phyloP scores from a whole-genome alignment of 768 basidiomycete species.

The Boletales sp. region DNA sequence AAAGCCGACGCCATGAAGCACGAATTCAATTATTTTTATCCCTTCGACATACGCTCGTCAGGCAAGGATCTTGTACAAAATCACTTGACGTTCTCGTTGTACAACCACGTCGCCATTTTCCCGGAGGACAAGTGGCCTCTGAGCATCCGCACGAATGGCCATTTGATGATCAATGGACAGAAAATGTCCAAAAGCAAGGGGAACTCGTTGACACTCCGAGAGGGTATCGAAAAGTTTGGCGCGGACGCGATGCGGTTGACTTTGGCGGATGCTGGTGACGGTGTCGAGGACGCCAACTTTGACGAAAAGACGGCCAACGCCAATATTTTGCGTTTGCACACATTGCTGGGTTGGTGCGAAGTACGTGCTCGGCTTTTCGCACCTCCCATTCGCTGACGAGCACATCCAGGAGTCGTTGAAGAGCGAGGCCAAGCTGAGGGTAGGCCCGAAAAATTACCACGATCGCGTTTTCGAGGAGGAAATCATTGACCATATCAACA shows the following conservation, averaged over 20 bases:
- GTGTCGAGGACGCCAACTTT: slow-evolving; percentile 98
- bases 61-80: slow-evolving; percentile 97
- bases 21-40: slow-evolving; percentile 96
- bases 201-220: slow-evolving; percentile 87
- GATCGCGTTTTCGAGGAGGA: slow-evolving; percentile 91
- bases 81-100: slow-evolving; percentile 90
- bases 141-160: slow-evolving; percentile 93
- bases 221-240: slow-evolving; percentile 92
- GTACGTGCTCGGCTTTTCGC: slow-evolving; percentile 39
- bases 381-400: background rate
- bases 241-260: slow-evolving; percentile 91
- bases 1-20: slow-evolving; percentile 84
- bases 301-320: slow-evolving; percentile 98
- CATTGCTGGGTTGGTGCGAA: slow-evolving; percentile 88
- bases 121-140: slow-evolving; percentile 81
- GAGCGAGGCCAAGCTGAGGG: slow-evolving; percentile 66
- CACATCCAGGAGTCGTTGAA: slow-evolving; percentile 71
- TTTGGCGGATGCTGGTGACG: slow-evolving; percentile 96
- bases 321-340: slow-evolving; percentile 90
- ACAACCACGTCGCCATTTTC: slow-evolving; percentile 95
- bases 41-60: slow-evolving; percentile 96
- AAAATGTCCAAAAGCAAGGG: slow-evolving; percentile 99
- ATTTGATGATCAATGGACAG: slow-evolving; percentile 94
- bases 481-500: slow-evolving; percentile 79
- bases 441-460: slow-evolving; percentile 73